Conservation (phyloP, 1,284 basidiomycete species). For the Melampsora americana region DNA sequence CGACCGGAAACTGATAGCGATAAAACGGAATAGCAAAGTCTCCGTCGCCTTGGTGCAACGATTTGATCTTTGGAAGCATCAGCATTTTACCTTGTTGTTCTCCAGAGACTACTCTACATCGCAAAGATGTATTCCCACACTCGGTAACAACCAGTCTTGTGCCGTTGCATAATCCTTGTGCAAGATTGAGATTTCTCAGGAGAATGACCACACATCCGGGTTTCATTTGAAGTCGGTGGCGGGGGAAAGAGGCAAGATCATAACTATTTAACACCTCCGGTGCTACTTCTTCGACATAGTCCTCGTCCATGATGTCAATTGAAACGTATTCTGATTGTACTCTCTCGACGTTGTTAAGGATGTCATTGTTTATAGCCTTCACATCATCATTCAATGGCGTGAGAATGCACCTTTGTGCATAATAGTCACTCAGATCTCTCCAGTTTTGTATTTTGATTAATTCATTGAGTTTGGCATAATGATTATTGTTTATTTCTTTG, state of each 20-base stretch:
- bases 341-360: too few species aligned
- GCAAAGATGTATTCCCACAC: neutral
- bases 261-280: too few species aligned
- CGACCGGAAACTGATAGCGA: slow-evolving; percentile 2
- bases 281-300: neutral
- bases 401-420: neutral
- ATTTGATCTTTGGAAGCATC: slow-evolving; percentile 1
- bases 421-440: neutral
- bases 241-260: too few species aligned
- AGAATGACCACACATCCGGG: too few species aligned
- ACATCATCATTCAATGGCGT: neutral
- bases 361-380: neutral
- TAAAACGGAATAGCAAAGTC: neutral
- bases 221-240: too few species aligned
- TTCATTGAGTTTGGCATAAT: too few species aligned
- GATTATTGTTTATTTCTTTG: too few species aligned
- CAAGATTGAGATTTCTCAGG: neutral
- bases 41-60: neutral
- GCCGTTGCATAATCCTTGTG: slow-evolving; percentile 1
- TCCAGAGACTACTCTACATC: neutral
- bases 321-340: neutral
- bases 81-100: neutral
- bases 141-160: neutral
- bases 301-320: neutral
- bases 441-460: too few species aligned